phyloP scores from a whole-genome alignment of 805 yeast genomes.

The Clavispora vitiphila region DNA sequence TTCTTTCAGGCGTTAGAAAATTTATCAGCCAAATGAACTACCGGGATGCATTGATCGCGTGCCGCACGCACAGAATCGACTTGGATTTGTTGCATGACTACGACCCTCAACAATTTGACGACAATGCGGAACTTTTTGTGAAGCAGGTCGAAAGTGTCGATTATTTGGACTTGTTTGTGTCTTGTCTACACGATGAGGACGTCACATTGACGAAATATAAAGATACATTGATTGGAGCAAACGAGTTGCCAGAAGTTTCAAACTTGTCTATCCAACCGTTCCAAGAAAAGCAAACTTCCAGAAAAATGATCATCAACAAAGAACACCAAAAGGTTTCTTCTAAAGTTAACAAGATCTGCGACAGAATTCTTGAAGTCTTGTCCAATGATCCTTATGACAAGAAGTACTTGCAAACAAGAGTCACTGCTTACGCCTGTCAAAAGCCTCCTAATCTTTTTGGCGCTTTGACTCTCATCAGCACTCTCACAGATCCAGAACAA shows the following conservation, averaged over 20 bases:
- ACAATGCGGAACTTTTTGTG: slow-evolving; percentile 62
- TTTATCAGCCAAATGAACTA: slow-evolving; percentile 56
- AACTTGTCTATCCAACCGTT: slow-evolving; percentile 13
- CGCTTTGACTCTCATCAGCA: slow-evolving; percentile 63
- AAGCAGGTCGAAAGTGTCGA: slow-evolving; percentile 67
- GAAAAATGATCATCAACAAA: slow-evolving; percentile 37
- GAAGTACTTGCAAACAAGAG: slow-evolving; percentile 66
- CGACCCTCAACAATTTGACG: slow-evolving; percentile 62
- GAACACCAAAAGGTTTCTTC: slow-evolving; percentile 36
- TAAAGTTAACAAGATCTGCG: slow-evolving; percentile 76
- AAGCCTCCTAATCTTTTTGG: slow-evolving; percentile 78
- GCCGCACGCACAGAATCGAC: slow-evolving; percentile 89
- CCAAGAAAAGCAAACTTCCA: slow-evolving; percentile 12
- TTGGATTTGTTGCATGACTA: slow-evolving; percentile 87
- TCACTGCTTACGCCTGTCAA: slow-evolving; percentile 91
- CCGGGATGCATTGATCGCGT: slow-evolving; percentile 69
- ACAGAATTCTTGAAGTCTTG: slow-evolving; percentile 57
- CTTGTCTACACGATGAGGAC: slow-evolving; percentile 82
- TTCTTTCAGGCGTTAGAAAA: slow-evolving; percentile 73
- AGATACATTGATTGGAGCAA: slow-evolving; percentile 48
- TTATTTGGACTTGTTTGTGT: slow-evolving; percentile 78
- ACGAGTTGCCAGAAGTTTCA: neutral
- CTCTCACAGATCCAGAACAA: slow-evolving; percentile 42
- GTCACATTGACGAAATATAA: slow-evolving; percentile 76
- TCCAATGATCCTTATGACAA: slow-evolving; percentile 45